Conservation (phyloP, 805 yeast species). For the Ascoidea rubescens region DNA sequence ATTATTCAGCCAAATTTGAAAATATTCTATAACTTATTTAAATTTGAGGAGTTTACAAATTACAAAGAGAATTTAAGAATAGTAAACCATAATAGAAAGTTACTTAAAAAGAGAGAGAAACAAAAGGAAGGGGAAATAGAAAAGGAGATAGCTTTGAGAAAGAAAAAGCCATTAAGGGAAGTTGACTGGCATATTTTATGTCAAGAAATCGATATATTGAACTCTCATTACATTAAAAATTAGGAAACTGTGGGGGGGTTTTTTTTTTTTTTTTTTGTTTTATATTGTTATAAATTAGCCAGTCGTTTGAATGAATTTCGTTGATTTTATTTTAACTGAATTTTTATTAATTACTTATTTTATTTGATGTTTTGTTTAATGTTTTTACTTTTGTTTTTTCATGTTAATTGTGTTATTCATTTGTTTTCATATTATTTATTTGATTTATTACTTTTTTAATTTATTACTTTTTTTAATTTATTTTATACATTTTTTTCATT, state of each 20-base stretch:
- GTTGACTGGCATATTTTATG: constrained; percentile 86
- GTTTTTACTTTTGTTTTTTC: neutral
- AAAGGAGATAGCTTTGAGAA: constrained; percentile 5
- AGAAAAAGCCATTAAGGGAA: constrained; percentile 27
- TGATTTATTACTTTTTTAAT: neutral
- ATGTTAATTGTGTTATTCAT: neutral
- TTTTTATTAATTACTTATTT: neutral
- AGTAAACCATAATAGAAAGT: neutral
- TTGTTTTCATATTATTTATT: neutral
- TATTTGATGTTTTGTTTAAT: neutral
- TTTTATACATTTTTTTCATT: too few species aligned
- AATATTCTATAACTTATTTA: constrained; percentile 81
- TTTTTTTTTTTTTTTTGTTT: neutral
- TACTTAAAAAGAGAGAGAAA: neutral
- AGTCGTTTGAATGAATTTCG: neutral
- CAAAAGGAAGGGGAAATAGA: constrained; percentile 6
- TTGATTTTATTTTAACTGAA: neutral
- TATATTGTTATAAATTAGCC: neutral
- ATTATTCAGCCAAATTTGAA: constrained; percentile 90
- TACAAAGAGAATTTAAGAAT: constrained; percentile 9
- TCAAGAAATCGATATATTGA: constrained; percentile 67
- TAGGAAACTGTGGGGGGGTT: neutral
- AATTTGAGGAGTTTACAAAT: constrained; percentile 19
- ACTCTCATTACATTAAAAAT: constrained; percentile 20
- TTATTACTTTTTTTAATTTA: neutral